phyloP scores from a whole-genome alignment of 345 rosid genomes.

The Lumnitzera racemosa region DNA sequence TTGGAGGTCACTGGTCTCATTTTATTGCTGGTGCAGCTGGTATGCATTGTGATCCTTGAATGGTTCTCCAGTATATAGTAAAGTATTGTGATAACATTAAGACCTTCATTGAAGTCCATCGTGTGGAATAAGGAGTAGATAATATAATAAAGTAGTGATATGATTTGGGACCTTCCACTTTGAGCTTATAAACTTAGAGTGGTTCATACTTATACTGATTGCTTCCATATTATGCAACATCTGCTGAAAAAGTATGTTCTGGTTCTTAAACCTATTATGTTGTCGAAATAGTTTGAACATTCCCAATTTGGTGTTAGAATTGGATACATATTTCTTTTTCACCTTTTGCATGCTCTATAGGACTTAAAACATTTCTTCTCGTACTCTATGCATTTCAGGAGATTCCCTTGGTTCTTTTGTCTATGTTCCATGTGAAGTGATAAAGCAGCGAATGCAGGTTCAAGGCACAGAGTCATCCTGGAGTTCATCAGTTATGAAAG shows the following conservation, averaged over 20 bases:
- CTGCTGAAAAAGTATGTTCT: neutral
- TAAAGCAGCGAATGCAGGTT: slow-evolving; percentile 97
- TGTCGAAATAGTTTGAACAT: neutral
- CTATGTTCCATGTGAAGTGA: slow-evolving; percentile 95
- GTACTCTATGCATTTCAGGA: slow-evolving; percentile 44
- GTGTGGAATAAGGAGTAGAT: too few relatives aligned
- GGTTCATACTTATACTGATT: neutral
- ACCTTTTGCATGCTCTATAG: neutral
- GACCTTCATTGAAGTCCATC: too few relatives aligned
- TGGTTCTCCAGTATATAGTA: neutral
- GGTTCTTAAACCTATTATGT: too few relatives aligned
- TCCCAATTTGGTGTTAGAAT: neutral
- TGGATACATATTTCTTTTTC: neutral
- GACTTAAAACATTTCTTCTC: slow-evolving; percentile 22
- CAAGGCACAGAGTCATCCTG: slow-evolving; percentile 81
- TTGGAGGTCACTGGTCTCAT: slow-evolving; percentile 88
- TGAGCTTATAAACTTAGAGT: too few relatives aligned
- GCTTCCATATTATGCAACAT: neutral
- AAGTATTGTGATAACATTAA: too few relatives aligned
- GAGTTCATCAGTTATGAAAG: slow-evolving; percentile 44
- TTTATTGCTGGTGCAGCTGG: slow-evolving; percentile 91
- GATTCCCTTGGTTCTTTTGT: slow-evolving; percentile 90
- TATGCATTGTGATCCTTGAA: slow-evolving; percentile 17
- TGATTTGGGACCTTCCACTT: too few relatives aligned
- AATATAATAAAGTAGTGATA: too few relatives aligned